Conservation (phyloP, 805 yeast genomes). For the Metschnikowia matae region DNA sequence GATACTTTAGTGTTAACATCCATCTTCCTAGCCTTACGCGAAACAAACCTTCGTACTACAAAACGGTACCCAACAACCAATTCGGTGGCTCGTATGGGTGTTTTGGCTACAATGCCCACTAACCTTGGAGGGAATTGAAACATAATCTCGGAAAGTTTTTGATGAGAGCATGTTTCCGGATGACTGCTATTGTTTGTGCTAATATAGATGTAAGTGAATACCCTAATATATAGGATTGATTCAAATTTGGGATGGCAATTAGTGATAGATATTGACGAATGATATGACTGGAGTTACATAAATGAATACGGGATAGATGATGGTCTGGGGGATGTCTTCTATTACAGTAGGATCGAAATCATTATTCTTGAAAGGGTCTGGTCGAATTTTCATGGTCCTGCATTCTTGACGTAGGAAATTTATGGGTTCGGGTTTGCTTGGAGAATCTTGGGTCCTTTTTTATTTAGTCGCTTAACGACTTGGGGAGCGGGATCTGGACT, state of each 20-base stretch:
- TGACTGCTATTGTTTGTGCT: not conserved
- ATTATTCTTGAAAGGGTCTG: not conserved
- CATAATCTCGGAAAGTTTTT: not conserved
- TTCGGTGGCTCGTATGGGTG: conserved; percentile 6
- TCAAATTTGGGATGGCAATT: not conserved
- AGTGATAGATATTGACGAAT: not conserved
- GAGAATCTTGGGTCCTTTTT: not conserved
- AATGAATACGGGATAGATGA: not conserved
- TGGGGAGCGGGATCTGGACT: conserved; percentile 37
- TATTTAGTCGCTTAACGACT: conserved; percentile 16
- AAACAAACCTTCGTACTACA: conserved; percentile 23
- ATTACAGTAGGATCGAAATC: not conserved
- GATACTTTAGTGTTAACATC: conserved; percentile 32
- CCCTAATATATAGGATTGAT: not conserved
- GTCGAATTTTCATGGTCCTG: not conserved
- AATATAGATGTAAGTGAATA: not conserved
- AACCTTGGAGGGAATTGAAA: not conserved
- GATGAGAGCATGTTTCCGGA: not conserved
- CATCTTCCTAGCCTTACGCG: conserved; percentile 30
- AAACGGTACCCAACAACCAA: conserved; percentile 9
- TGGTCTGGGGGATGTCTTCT: not conserved
- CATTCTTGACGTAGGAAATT: not conserved
- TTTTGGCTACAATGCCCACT: conserved; percentile 2
- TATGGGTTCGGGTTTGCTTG: not conserved
- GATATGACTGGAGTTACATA: not conserved